Base-by-base conservation (phyloP, 108 stramenopile genomes). In the Skeletonema tropicum region DNA sequence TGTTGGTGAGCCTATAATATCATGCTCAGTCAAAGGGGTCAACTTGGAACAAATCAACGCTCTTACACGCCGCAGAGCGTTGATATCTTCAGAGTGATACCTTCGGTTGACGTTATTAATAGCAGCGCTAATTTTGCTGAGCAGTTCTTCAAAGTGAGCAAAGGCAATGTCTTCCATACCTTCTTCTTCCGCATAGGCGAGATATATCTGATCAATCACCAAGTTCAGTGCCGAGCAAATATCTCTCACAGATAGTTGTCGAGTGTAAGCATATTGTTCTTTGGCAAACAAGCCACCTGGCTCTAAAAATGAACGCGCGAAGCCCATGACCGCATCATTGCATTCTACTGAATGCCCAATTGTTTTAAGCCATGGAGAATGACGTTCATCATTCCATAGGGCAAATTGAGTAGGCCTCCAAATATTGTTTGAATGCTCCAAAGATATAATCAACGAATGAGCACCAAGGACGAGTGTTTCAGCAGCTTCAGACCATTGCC, bases 401-500 rank as follows among this genome's bases (percentile, higher is more conserved):
- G 75, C 66, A 68, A 90, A 95, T 13, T 75, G 82, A 66, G 76
- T 89, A 13, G 92, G 92, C 74, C 86, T 83, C 94, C 94, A 96
- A 35, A 87, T 75, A 71, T 83, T 58, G 25, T 64, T 60, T 45
- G 92, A 57, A 62, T 92, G 92, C 21, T 80, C 86, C 7, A 92
- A 66, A 9, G 94, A 84, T 58, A 89, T 86, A 15, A 89, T 81
- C 5, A 93, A 77, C 14, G 90, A 86, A 12, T 77, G 68, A 9
- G 94, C 87, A 48, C 90, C 87, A n/a, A 89, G 74, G 19, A 93
- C 85, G 12, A 93, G 72, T 23, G 87, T 83, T 81, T 96, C 92
- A 23, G 89, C 94, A 19, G 91, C 92, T 78, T 96, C 94, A 6
- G 85, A 72, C 91, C 91, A 96, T 65, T 91, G 94, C 3, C 80